These are phyloP conservation scores for Tetradesmus obliquus DNA, from an alignment of 139 green algal species.

Conservation along the genomic window DNA sequence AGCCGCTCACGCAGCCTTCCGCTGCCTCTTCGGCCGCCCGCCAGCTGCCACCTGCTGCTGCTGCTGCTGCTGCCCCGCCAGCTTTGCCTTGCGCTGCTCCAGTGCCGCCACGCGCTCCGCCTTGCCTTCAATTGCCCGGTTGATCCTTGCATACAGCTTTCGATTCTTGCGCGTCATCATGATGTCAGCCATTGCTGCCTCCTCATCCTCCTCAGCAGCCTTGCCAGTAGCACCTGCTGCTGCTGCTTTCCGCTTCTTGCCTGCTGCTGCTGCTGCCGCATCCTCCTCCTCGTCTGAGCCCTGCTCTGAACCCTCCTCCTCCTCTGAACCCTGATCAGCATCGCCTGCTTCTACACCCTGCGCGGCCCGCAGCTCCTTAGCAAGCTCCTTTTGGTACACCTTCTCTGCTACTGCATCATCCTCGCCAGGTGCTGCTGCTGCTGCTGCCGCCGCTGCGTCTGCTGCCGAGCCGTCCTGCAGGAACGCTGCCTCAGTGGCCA, in stretches of 20 bases:
- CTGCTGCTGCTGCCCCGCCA: conserved; percentile 22
- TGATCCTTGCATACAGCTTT: conserved; percentile 91
- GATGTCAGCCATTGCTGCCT: conserved; percentile 81
- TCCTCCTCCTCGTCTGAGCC: not conserved
- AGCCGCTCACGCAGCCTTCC: not conserved
- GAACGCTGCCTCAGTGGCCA: conserved; percentile 52
- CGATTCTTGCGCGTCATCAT: conserved; percentile 94
- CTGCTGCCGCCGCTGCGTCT: conserved; percentile 46
- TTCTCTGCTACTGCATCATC: conserved; percentile 63
- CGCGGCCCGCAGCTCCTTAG: conserved; percentile 69
- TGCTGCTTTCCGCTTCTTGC: conserved; percentile 1
- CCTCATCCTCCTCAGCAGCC: conserved; percentile 51
- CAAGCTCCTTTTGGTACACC: conserved; percentile 73
- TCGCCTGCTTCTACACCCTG: conserved; percentile 47
- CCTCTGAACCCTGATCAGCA: conserved; percentile 53
- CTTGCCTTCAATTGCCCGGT: conserved; percentile 71
- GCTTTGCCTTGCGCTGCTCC: conserved; percentile 52
- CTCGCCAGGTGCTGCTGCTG: conserved; percentile 57
- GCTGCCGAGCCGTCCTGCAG: conserved; percentile 44
- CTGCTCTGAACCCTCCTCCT: not conserved
- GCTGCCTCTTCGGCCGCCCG: conserved; percentile 3
- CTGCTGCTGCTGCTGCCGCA: conserved; percentile 43
- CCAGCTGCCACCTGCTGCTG: conserved; percentile 2
- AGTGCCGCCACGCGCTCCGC: conserved; percentile 67
- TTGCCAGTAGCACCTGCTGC: conserved; percentile 43